Base-by-base conservation (phyloP, 2,329 filamentous ascomycete species). In the Cytospora chrysosperma region DNA sequence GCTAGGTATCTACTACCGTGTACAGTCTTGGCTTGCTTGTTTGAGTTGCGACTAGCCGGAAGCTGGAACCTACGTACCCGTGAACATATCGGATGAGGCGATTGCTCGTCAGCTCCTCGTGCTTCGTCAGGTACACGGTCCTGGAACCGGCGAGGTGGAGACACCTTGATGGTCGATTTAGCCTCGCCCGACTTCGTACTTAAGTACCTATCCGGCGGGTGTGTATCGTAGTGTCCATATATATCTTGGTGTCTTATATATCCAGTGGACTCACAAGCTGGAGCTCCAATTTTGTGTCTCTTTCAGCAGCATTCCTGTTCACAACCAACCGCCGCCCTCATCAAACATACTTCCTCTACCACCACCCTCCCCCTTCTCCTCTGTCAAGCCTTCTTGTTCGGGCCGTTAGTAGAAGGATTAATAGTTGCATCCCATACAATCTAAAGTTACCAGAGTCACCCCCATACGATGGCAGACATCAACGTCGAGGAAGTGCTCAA, bases 401-500 rank as follows among this genome's bases (percentile, higher is more conserved):
- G 19, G 34, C 32, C 13, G 32, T n/a, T 37, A 12, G 51, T 37
- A 52, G 28, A 34, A 30, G 26, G 51, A 21, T 27, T 43, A 6
- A 24, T 37, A 21, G 17, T 17, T 27, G 27, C 34, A 13, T 21
- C 37, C 21, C 17, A 19, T 26, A 52, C 40, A 15, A 21, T 6
- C 17, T 2, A 13, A 17, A 28, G 26, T n/a, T 8, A n/a, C n/a
- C 26, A 13, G 21, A 28, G 26, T n/a, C 13, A n/a, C n/a, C 26
- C 19, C 37, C 24, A 24, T 34, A 72, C 64, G 56, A 83, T 83
- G 79, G 79, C 80, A 32, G 76, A 83, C 67, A 78, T 86, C 49
- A 76, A 85, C 59, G 81, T 85, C 10, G 82, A 85, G 61, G 78
- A 80, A 65, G 73, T 83, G 32, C 76, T 86, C 51, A 80, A 81